These are phyloP conservation scores for Fusarium brevicatenulatum DNA, from an alignment of 2,329 filamentous ascomycete genomes.

Conservation along the genomic window DNA sequence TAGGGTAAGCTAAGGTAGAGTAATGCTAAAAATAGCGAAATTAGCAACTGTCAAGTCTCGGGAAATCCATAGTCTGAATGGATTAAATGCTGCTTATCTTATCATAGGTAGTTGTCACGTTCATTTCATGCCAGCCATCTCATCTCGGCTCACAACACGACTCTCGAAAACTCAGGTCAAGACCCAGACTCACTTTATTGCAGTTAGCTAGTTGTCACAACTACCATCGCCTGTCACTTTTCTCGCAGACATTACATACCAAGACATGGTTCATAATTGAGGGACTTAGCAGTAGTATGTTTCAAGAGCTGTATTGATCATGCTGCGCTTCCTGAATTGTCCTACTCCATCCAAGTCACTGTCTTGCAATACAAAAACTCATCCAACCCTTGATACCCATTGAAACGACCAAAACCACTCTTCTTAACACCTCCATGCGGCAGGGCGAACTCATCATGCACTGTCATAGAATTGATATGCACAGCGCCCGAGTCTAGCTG, in stretches of 20 bases:
- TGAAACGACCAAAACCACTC: background rate
- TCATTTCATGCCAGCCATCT: background rate
- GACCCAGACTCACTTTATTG: background rate
- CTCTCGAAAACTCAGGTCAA: background rate
- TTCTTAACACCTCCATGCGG: background rate
- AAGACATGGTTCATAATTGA: background rate
- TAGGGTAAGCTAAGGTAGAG: background rate
- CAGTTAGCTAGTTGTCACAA: background rate
- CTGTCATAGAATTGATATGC: constrained; percentile 1
- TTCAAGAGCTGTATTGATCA: background rate
- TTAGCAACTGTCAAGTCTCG: background rate
- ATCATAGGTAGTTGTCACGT: background rate
- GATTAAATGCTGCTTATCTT: background rate
- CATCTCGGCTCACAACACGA: background rate
- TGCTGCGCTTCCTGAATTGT: background rate
- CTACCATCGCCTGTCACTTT: no score
- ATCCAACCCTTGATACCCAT: background rate
- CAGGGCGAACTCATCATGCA: background rate
- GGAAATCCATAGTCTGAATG: background rate
- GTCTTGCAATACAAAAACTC: background rate
- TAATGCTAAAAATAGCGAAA: background rate
- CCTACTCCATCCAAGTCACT: background rate
- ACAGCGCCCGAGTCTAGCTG: background rate
- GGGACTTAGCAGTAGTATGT: no score
- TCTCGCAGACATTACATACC: background rate